Evolutionary conservation across 305 asterid species (phyloP).

Genomic region (Solanum hybrid): DNA sequence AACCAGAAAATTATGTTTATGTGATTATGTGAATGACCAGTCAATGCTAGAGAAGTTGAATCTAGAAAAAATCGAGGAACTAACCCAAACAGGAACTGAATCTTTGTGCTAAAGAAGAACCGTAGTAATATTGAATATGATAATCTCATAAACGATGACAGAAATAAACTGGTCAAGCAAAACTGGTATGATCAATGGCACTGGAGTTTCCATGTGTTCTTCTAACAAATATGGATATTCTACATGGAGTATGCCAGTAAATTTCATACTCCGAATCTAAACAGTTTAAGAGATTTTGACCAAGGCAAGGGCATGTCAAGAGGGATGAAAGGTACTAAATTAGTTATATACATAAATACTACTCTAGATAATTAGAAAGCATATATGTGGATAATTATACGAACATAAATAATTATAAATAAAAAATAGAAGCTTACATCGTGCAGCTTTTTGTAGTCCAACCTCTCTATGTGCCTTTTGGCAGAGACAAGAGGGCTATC

Average conservation of each 20-base stretch:
- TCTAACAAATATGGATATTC: background rate
- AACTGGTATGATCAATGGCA: background rate
- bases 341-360: background rate
- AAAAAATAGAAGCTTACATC: constrained; percentile 55
- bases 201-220: background rate
- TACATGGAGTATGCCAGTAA: background rate
- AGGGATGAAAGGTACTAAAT: background rate
- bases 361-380: background rate
- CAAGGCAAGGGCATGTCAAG: background rate
- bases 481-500: constrained; percentile 35
- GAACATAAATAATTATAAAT: background rate
- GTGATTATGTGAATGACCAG: background rate
- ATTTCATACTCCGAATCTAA: background rate
- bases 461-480: constrained; percentile 56
- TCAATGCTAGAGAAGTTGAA: background rate
- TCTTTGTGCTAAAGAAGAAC: background rate
- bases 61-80: background rate
- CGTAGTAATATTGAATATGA: background rate
- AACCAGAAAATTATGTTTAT: background rate
- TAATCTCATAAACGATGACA: background rate
- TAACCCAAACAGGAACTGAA: background rate
- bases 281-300: background rate
- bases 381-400: background rate
- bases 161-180: background rate
- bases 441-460: constrained; percentile 75